These are phyloP conservation scores for Linnemannia schmuckeri DNA, from an alignment of 192 early-diverging fungal genomes.

Conservation along the genomic window DNA sequence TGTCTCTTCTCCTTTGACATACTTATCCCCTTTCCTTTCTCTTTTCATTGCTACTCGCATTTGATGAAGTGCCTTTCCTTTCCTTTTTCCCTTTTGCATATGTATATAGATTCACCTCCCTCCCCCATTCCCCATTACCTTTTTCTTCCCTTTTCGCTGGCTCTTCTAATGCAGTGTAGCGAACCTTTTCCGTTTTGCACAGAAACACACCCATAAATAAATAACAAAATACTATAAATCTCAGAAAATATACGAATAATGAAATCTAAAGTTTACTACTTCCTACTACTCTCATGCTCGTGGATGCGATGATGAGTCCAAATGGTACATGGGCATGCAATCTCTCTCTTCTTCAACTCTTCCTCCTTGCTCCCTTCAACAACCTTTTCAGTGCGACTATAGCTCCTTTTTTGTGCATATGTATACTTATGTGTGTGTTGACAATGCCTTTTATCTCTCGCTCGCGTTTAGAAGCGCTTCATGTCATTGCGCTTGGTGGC, in stretches of 20 bases:
- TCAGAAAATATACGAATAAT: background rate
- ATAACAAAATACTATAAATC: background rate
- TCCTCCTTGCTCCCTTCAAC: background rate
- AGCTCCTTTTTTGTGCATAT: background rate
- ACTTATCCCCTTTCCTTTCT: background rate
- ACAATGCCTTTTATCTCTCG: background rate
- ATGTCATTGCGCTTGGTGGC: constrained; percentile 39
- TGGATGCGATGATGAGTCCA: no score
- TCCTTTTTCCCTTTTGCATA: background rate
- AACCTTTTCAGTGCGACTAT: no score
- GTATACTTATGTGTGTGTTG: background rate
- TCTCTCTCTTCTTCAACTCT: no score
- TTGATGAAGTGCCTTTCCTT: background rate
- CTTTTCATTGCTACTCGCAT: background rate
- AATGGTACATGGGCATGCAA: no score
- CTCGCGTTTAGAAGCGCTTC: constrained; percentile 37
- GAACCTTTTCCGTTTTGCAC: background rate
- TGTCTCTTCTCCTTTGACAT: background rate
- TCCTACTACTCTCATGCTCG: no score
- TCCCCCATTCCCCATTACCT: background rate
- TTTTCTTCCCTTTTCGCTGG: background rate
- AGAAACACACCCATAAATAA: background rate
- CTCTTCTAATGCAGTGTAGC: background rate
- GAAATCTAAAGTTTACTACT: no score
- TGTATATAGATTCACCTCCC: background rate